Conservation (phyloP, 2,329 filamentous ascomycete genomes). For the Ceratocystiopsis minuta region DNA sequence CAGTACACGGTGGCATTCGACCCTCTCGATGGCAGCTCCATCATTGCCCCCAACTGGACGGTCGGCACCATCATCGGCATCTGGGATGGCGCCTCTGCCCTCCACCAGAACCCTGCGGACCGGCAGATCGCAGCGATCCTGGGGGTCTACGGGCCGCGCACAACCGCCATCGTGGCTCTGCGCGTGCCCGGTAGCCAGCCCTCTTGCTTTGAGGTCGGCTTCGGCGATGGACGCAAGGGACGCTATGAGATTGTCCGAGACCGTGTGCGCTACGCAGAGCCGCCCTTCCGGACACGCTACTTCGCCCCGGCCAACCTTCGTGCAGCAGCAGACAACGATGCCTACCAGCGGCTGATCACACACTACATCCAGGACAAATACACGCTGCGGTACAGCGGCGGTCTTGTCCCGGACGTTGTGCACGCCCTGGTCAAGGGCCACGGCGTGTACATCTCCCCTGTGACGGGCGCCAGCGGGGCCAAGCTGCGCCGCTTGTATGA, state of each 20-base stretch:
- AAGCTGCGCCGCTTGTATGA: conserved; percentile 43
- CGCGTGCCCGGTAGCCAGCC: conserved; percentile 22
- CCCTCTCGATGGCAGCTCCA: conserved; percentile 44
- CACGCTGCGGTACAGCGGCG: conserved; percentile 42
- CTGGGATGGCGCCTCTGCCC: conserved; percentile 32
- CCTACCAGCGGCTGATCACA: conserved; percentile 31
- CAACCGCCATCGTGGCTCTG: conserved; percentile 36
- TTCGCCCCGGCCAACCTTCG: conserved; percentile 46
- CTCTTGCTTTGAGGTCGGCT: conserved; percentile 33
- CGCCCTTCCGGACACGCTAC: conserved; percentile 28
- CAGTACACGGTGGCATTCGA: conserved; percentile 43
- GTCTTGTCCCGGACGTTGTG: conserved; percentile 41
- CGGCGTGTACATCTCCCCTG: conserved; percentile 41
- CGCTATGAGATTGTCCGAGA: conserved; percentile 23
- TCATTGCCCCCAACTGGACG: conserved; percentile 39
- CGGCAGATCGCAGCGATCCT: conserved; percentile 31
- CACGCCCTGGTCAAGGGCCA: conserved; percentile 43
- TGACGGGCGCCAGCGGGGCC: conserved; percentile 29
- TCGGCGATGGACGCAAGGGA: conserved; percentile 8
- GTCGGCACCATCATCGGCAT: conserved; percentile 42
- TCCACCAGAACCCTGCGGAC: conserved; percentile 20
- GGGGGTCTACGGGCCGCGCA: conserved; percentile 36
- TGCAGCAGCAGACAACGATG: conserved; percentile 29
- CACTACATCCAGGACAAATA: conserved; percentile 34
- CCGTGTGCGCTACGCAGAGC: conserved; percentile 19